Base-by-base conservation (phyloP, 441 rosid species). In the Eruca vesicaria region DNA sequence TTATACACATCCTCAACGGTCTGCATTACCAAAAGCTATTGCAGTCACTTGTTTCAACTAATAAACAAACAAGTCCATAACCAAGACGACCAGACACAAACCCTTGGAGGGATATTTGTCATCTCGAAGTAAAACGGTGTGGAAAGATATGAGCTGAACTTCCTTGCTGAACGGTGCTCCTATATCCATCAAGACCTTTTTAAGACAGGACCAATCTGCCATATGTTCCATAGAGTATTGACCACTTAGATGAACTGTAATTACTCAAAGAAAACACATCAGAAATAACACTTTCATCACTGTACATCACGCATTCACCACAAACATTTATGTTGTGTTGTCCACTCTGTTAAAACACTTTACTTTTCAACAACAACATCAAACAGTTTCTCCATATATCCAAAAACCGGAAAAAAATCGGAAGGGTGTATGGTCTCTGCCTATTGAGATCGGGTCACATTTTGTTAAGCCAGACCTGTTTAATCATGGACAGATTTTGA, bases 51-150 rank as follows among this genome's bases (percentile, higher is more conserved):
- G 45, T 1, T 41, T 4, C 48, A 43, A 14, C 18, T 43, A 14
- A 67, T 4, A 23, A 2, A 66, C 14, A 53, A 20, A 68, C 6
- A 7, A 29, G 0, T 50, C 2, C 45, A 68, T 36, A 62, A 36
- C 3, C 57, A 67, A 53, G 48, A 36, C 2, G 18, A 11, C 15
- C 20, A 15, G 53, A 4, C 9, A 56, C 82, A 68, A 79, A 92
- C 99, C 96, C 77, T 58, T 9, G 98, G 89, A 69, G 99, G 94
- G 52, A 96, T 85, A 80, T 95, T 95, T 6, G 98, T 93, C 98
- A 93, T 91, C 89, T 95, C 98, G 75, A 95, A 93, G 88, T 95
- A 95, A 95, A 41, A 95, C 96, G 0, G 97, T 85, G 85, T 95
- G 99, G 85, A 92, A 95, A 29, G 99, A 95, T 77, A 95, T 88